Conservation (phyloP, 352 stramenopile genomes). For the Globisporangium paroecandrum region DNA sequence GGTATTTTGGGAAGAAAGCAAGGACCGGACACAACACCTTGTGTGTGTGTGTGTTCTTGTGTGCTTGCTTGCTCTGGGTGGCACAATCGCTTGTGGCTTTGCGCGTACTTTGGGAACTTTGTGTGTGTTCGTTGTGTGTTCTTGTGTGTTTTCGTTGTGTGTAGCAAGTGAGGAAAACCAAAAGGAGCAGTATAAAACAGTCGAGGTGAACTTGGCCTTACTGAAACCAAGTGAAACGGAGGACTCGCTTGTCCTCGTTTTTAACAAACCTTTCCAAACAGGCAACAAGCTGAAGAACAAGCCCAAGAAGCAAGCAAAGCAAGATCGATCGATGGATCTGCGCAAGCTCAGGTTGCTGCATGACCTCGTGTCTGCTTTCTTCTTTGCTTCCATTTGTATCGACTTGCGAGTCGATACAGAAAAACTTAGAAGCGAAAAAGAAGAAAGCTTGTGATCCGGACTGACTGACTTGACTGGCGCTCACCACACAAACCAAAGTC, state of each 20-base stretch:
- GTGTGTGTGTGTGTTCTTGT: background rate
- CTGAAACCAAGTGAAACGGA: constrained; percentile 12
- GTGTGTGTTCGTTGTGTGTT: background rate
- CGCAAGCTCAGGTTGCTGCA: background rate
- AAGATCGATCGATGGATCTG: background rate
- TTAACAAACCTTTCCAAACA: constrained; percentile 1
- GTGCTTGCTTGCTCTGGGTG: background rate
- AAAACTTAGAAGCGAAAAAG: background rate
- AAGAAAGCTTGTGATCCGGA: background rate
- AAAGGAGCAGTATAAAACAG: background rate
- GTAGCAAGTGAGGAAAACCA: background rate
- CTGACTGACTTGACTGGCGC: background rate
- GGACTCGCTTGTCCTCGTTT: background rate
- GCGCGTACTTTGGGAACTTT: too few species aligned
- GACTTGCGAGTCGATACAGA: background rate
- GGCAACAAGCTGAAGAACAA: background rate
- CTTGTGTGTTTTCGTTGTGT: background rate
- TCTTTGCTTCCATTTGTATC: background rate
- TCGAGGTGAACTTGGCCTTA: background rate
- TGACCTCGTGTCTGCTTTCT: background rate
- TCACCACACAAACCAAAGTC: background rate
- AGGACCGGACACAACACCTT: background rate
- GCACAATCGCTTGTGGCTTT: background rate
- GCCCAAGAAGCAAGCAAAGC: background rate
- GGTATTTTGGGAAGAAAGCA: constrained; percentile 9